These are phyloP conservation scores for Poterioochromonas sp. DNA, from an alignment of 352 stramenopile genomes.

Conservation along the genomic window DNA sequence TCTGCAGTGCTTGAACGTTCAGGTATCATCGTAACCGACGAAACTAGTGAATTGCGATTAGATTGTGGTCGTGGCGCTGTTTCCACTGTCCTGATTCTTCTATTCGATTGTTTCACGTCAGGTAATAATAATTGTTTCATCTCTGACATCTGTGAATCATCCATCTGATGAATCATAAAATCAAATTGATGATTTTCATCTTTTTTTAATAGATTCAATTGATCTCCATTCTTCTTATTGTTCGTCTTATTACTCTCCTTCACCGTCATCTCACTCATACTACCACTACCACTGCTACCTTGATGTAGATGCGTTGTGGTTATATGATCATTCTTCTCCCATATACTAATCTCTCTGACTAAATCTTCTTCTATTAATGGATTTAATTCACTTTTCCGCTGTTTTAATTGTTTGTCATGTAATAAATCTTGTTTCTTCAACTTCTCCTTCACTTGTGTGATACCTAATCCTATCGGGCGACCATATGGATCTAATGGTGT, in stretches of 20 bases:
- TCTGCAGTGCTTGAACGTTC: too few relatives aligned
- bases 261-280: neutral
- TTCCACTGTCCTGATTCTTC: too few relatives aligned
- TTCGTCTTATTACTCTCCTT: neutral
- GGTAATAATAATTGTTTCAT: too few relatives aligned
- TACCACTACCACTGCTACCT: neutral
- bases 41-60: too few relatives aligned
- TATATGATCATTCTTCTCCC: too few relatives aligned
- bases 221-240: neutral
- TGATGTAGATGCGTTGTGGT: neutral
- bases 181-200: neutral
- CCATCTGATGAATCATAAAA: too few relatives aligned
- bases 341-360: too few relatives aligned
- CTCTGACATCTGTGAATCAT: too few relatives aligned
- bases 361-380: neutral
- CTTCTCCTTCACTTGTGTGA: neutral
- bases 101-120: too few relatives aligned
- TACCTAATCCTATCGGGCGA: too few relatives aligned
- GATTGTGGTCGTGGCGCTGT: too few relatives aligned
- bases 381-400: neutral
- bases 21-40: too few relatives aligned
- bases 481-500: slow-evolving; percentile 26
- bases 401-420: neutral
- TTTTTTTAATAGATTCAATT: neutral
- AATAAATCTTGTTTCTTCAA: neutral